Conservation (phyloP, 2,329 filamentous ascomycete genomes). For the Cladosporium colombiae region DNA sequence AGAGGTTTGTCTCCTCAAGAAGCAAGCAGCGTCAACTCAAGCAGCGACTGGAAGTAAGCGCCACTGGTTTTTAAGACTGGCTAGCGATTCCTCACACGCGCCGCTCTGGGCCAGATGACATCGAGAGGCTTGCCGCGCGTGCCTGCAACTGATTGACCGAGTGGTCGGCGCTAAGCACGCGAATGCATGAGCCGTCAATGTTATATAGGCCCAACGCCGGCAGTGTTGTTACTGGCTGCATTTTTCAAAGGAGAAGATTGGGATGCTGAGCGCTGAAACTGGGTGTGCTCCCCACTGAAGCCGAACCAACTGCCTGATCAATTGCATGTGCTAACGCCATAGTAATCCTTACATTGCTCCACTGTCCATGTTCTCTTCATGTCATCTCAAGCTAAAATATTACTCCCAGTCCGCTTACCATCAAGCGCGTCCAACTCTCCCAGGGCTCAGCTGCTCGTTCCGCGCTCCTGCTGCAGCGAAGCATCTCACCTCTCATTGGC, state of each 20-base stretch:
- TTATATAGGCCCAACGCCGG: neutral
- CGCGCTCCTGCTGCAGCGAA: neutral
- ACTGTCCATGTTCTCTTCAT: neutral
- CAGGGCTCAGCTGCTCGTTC: neutral
- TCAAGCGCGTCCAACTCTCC: neutral
- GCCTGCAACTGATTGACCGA: slow-evolving; percentile 2
- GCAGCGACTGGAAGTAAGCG: neutral
- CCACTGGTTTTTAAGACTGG: neutral
- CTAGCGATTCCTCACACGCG: neutral
- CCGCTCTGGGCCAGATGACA: neutral
- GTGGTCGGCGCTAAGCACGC: slow-evolving; percentile 2
- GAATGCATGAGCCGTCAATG: neutral
- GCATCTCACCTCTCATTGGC: neutral
- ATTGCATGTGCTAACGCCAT: neutral
- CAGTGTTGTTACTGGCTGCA: neutral
- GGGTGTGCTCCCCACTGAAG: neutral
- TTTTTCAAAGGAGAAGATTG: neutral
- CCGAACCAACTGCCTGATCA: neutral
- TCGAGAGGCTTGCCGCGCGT: slow-evolving; percentile 5
- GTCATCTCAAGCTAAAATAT: neutral
- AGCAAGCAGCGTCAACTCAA: neutral
- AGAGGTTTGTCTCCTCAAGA: neutral
- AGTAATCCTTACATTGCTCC: neutral
- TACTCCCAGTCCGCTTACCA: neutral
- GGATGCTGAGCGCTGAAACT: neutral